Evolutionary conservation across 2,329 filamentous ascomycete genomes (phyloP), one percentile per base, ranked within the genome.

Genomic region (Epicoccum sorghinum): DNA sequence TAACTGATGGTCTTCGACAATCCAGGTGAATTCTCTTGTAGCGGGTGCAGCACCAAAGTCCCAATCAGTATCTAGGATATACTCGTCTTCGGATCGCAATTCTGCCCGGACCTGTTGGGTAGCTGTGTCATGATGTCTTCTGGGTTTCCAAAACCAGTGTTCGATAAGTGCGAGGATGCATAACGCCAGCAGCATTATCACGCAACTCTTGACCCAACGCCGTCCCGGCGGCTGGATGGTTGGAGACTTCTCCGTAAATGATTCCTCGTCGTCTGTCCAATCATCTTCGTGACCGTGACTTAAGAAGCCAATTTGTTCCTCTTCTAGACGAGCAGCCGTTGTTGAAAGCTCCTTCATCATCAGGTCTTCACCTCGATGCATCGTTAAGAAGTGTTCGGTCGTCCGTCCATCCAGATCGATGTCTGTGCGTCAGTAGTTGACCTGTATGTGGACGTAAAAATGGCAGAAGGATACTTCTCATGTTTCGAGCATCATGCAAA

Each of bases 21-120:
- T 82, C 86, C 86, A 89, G 56, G 80, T 74, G 63, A 86, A 87
- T 58, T 83, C 80, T 61, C 87, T 79, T 2, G 77, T 79, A 13
- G 77, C 79, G 0, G 81, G 78, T 3, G 77, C 60, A 0, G 82
- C 79, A 14, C 75, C 40, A 56, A 80, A 79, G 54, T 87, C 72
- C 87, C 87, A 90, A 2, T 74, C 60, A 0, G 78, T 66, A 45
- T 83, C 76, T 13, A 90, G 76, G 4, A 86, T 69, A 55, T 90
- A 77, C 44, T 68, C 66, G 45, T 65, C 58, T 56, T 69, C 63
- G 5, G 61, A 55, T 22, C 65, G 61, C 1, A 68, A 53, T 37
- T 40, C 52, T n/a, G 64, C 60, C 6, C 33, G 43, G 25, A 29
- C 12, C 5, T 30, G 24, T 1, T n/a, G 4, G 9, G 35, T 25